Evolutionary conservation across 371 early-diverging fungal genomes (phyloP).

Genomic region (Furculomyces boomerangus): DNA sequence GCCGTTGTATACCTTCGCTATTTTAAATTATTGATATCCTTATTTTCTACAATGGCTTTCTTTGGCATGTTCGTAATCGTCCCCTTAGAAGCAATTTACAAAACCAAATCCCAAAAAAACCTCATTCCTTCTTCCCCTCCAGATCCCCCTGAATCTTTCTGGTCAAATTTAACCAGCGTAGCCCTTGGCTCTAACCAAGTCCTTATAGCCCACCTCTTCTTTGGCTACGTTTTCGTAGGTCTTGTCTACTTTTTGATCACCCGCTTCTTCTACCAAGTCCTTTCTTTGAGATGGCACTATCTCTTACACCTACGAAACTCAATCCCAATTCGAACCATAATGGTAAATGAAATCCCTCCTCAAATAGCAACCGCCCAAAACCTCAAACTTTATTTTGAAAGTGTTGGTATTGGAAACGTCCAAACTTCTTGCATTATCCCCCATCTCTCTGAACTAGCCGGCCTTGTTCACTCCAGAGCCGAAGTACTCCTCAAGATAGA

Average conservation of each 20-base stretch:
- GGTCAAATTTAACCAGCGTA: conserved; percentile 7
- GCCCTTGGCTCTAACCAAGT: conserved; percentile 16
- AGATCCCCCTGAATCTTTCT: neutral
- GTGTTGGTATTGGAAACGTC: conserved; percentile 14
- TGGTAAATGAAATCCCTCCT: conserved; percentile 19
- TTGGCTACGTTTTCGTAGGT: conserved; percentile 22
- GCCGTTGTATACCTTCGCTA: conserved; percentile 17
- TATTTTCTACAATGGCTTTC: conserved; percentile 9
- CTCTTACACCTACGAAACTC: conserved; percentile 17
- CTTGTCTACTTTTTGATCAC: conserved; percentile 21
- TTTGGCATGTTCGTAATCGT: conserved; percentile 14
- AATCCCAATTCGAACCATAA: conserved; percentile 20
- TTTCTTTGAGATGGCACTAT: conserved; percentile 25
- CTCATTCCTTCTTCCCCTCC: neutral
- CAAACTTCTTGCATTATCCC: conserved; percentile 4
- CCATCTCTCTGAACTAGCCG: conserved; percentile 2
- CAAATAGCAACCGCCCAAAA: conserved; percentile 11
- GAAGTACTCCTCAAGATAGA: conserved; percentile 11
- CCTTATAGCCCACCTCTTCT: conserved; percentile 20
- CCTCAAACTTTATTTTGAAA: conserved; percentile 18
- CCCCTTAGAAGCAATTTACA: conserved; percentile 12
- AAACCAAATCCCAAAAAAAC: neutral
- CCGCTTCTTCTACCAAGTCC: conserved; percentile 20
- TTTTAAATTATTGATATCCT: conserved; percentile 19
- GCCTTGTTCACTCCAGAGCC: conserved; percentile 7